Evolutionary conservation across 345 rosid genomes (phyloP), one percentile per base, ranked within the genome.

Genomic region (Turritis glabra): DNA sequence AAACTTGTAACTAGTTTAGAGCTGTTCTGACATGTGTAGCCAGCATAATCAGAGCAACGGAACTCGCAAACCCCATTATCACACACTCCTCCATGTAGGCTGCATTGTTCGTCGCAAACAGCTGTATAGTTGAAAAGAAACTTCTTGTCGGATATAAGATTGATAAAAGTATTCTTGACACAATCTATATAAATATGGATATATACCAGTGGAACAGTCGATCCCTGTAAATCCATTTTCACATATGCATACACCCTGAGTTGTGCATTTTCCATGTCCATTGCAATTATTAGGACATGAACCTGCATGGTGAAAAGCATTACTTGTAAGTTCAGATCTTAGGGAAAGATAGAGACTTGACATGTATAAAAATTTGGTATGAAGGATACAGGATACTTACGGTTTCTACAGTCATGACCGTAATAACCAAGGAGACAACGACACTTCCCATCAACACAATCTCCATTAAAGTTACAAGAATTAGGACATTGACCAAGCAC

Each of bases 1-100:
- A 96, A 90, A 75, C 92, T 90, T 10, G 90, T 84, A 19, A 90
- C 81, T 69, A 96, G 89, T n/a, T 77, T 74, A 48, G 97, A 90
- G 87, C 96, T 96, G 81, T 92, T 96, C 80, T 92, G 99, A 76
- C 99, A 96, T 29, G 93, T 85, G 73, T 95, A 95, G 64, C 99
- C 99, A 5, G 98, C 97, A 75, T 95, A 95, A 81, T 95, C 99
- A 11, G 99, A 95, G 92, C 99, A 95, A 30, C 98, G 93, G 66
- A 95, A 95, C 76, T 95, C 99, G 21, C 99, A 95, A 80, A 90
- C 96, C 43, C 99, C 99, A 48, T 95, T 89, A 70, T 95, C 99
- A 76, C 99, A 95, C n/a, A 95, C 99, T 62, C 99, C 99, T 27
- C 99, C 98, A 40, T 95, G 99, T 15, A 95, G 91, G 74, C 98